phyloP scores from a whole-genome alignment of 768 basidiomycete species.

The Clavulina sp. region DNA sequence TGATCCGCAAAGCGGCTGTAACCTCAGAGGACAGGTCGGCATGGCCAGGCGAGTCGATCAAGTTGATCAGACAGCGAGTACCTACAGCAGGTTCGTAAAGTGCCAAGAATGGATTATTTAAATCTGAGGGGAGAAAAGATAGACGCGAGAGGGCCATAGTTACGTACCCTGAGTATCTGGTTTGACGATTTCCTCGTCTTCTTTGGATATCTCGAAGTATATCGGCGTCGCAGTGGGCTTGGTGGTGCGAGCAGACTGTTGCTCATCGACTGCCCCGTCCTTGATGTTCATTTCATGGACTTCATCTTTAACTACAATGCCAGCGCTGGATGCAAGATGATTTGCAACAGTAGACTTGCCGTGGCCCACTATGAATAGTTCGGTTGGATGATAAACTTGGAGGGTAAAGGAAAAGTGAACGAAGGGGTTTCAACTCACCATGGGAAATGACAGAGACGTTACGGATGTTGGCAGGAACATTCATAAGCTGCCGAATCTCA shows the following conservation, averaged over 20 bases:
- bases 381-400: not conserved
- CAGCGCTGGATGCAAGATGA: slow-evolving; percentile 96
- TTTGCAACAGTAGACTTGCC: slow-evolving; percentile 99
- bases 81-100: too few species aligned
- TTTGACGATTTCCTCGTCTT: slow-evolving; percentile 66
- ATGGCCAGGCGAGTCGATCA: slow-evolving; percentile 99
- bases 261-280: slow-evolving; percentile 94
- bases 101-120: not conserved
- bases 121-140: not conserved
- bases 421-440: slow-evolving; percentile 32
- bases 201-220: slow-evolving; percentile 94
- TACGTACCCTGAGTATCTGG: slow-evolving; percentile 80
- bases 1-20: slow-evolving; percentile 98
- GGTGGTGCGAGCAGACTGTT: slow-evolving; percentile 98
- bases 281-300: slow-evolving; percentile 96
- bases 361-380: slow-evolving; percentile 84
- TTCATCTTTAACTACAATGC: slow-evolving; percentile 89
- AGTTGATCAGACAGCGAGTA: slow-evolving; percentile 95
- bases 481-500: slow-evolving; percentile 78
- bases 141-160: not conserved
- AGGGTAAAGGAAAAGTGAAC: slow-evolving; percentile 2
- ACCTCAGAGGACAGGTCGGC: slow-evolving; percentile 99
- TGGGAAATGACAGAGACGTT: slow-evolving; percentile 90
- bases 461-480: slow-evolving; percentile 79
- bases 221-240: slow-evolving; percentile 99